These are phyloP conservation scores for Globisporangium alternatum DNA, from an alignment of 352 stramenopile genomes.

Conservation along the genomic window DNA sequence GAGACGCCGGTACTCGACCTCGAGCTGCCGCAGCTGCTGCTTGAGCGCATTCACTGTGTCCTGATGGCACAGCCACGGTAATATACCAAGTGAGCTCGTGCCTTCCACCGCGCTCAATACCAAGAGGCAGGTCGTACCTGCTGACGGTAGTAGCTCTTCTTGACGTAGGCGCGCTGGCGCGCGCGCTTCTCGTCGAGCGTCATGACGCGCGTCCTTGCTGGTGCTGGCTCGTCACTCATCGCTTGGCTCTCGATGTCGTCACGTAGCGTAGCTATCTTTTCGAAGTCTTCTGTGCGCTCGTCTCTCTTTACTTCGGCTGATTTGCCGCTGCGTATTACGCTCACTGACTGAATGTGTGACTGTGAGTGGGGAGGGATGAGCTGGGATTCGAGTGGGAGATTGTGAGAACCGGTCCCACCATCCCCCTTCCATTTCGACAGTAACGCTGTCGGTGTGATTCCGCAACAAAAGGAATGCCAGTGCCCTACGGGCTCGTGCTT, in stretches of 20 bases:
- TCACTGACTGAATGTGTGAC: background rate
- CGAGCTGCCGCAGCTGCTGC: slow-evolving; percentile 17
- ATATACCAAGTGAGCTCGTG: no score
- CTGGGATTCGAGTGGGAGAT: no score
- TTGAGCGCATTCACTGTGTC: slow-evolving; percentile 29
- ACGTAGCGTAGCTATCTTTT: no score
- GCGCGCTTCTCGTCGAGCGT: slow-evolving; percentile 39
- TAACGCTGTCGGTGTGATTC: no score
- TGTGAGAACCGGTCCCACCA: no score
- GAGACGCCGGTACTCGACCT: background rate
- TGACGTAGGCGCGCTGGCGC: slow-evolving; percentile 52
- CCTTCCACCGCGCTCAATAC: background rate
- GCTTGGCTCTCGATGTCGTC: background rate
- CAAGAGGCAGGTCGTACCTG: slow-evolving; percentile 19
- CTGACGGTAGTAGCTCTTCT: slow-evolving; percentile 41
- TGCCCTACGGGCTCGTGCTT: no score
- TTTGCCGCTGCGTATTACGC: no score
- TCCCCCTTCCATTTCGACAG: no score
- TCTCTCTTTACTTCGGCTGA: no score
- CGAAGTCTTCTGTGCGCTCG: no score
- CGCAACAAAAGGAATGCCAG: no score
- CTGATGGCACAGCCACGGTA: slow-evolving; percentile 14
- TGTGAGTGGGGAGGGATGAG: no score
- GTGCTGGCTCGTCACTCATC: background rate
- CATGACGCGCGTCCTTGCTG: slow-evolving; percentile 4